phyloP scores from a whole-genome alignment of 805 yeast species.

The Lipomyces japonicus region DNA sequence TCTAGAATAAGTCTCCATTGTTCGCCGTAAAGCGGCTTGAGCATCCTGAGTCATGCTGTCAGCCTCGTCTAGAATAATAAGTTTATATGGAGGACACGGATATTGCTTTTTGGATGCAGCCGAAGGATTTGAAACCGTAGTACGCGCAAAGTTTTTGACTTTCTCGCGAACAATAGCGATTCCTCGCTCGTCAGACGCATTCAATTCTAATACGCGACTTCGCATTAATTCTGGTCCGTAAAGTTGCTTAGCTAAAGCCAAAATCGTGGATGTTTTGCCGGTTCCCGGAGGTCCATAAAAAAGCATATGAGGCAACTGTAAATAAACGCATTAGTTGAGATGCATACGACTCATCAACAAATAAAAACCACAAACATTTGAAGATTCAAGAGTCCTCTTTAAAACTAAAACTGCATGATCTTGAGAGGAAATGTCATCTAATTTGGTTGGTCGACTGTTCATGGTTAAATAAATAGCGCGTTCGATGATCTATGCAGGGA shows the following conservation, averaged over 20 bases:
- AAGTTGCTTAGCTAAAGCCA: conserved; percentile 75
- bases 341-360: too few relatives aligned
- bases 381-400: conserved; percentile 69
- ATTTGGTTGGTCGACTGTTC: conserved; percentile 69
- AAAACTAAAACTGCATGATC: conserved; percentile 82
- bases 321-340: too few relatives aligned
- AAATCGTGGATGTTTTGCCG: conserved; percentile 83
- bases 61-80: conserved; percentile 90
- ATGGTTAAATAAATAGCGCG: conserved; percentile 5
- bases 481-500: background rate
- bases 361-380: conserved; percentile 47
- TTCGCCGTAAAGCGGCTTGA: conserved; percentile 89
- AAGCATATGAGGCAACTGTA: conserved; percentile 75
- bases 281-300: conserved; percentile 95
- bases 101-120: conserved; percentile 62
- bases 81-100: conserved; percentile 96
- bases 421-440: conserved; percentile 88
- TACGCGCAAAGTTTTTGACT: conserved; percentile 79
- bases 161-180: conserved; percentile 82
- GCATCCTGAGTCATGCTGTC: conserved; percentile 98
- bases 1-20: conserved; percentile 84
- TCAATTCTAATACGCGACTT: conserved; percentile 71
- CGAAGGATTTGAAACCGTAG: conserved; percentile 77
- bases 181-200: conserved; percentile 91
- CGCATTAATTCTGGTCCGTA: conserved; percentile 70